A percentile compares a stretch with the other conserved stretches of the same genome.
These are phyloP conservation scores for Coemansia sp. DNA, from an alignment of 192 early-diverging fungal genomes.

Conservation along the genomic window DNA sequence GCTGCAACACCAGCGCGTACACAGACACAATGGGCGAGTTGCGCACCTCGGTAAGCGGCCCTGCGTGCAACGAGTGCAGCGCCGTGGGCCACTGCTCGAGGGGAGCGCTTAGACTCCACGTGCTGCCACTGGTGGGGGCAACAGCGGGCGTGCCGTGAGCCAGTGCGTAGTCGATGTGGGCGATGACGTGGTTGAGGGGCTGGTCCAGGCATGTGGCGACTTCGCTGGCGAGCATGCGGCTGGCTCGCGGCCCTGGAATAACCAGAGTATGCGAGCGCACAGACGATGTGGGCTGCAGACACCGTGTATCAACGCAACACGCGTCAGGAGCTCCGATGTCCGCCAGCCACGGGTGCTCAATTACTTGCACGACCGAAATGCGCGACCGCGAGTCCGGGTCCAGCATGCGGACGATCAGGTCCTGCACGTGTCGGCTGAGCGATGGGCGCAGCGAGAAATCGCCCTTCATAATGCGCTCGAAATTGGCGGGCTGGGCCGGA, in stretches of 20 bases:
- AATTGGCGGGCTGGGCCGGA: slow-evolving; percentile 48
- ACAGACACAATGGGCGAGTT: slow-evolving; percentile 54
- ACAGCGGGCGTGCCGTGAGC: slow-evolving; percentile 9
- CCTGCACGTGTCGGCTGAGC: slow-evolving; percentile 42
- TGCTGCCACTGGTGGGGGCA: background rate
- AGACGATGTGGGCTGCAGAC: slow-evolving; percentile 20
- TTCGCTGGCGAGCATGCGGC: slow-evolving; percentile 29
- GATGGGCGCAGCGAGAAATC: slow-evolving; percentile 47
- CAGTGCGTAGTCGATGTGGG: slow-evolving; percentile 30
- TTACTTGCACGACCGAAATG: slow-evolving; percentile 29
- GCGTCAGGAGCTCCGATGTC: background rate
- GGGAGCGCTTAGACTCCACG: slow-evolving; percentile 6
- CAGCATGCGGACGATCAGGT: slow-evolving; percentile 52
- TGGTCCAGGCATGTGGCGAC: slow-evolving; percentile 45
- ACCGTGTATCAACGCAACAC: slow-evolving; percentile 17
- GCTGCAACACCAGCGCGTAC: slow-evolving; percentile 51
- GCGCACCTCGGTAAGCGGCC: slow-evolving; percentile 26
- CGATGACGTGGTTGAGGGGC: slow-evolving; percentile 31
- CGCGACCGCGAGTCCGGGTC: slow-evolving; percentile 37
- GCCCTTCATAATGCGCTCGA: slow-evolving; percentile 59
- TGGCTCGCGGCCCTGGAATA: slow-evolving; percentile 29
- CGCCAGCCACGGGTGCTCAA: slow-evolving; percentile 42
- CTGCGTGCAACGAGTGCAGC: slow-evolving; percentile 7
- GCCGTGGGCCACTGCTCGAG: slow-evolving; percentile 21
- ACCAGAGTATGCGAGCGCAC: slow-evolving; percentile 22